Conservation (phyloP, 768 basidiomycete genomes). For the Cyathus striatus region DNA sequence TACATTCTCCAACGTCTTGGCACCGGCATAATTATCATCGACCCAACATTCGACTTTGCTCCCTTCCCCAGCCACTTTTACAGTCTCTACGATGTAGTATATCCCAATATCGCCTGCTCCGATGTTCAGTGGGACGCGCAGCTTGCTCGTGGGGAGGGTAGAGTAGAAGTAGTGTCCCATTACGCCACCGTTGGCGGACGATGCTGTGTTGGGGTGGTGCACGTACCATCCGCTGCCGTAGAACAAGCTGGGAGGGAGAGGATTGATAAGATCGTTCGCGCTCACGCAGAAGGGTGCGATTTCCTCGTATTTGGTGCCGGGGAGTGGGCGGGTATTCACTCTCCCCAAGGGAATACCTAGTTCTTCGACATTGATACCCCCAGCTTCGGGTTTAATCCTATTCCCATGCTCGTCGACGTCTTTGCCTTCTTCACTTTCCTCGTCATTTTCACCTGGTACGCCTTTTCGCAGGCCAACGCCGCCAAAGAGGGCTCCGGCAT, state of each 20-base stretch:
- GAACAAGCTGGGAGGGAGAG: conserved; percentile 90
- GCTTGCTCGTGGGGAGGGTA: conserved; percentile 73
- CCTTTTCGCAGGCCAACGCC: conserved; percentile 84
- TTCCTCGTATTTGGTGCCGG: conserved; percentile 64
- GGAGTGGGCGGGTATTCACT: conserved; percentile 61
- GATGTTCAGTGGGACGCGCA: conserved; percentile 80
- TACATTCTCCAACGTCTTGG: conserved; percentile 71
- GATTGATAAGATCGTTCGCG: conserved; percentile 98
- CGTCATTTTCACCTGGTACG: conserved; percentile 31
- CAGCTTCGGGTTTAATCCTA: conserved; percentile 14
- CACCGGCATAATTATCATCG: conserved; percentile 87
- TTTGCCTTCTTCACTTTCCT: conserved; percentile 24
- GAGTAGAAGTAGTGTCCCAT: conserved; percentile 91
- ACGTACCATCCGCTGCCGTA: conserved; percentile 90
- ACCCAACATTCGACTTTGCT: conserved; percentile 92
- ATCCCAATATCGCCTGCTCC: conserved; percentile 91
- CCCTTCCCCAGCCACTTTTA: conserved; percentile 49
- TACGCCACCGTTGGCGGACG: conserved; percentile 21
- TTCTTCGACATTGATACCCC: conserved; percentile 19
- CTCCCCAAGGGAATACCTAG: conserved; percentile 65
- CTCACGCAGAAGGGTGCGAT: conserved; percentile 88
- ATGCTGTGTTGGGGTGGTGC: conserved; percentile 53
- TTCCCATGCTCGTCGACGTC: conserved; percentile 24
- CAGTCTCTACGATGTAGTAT: conserved; percentile 81
- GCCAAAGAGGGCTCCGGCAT: conserved; percentile 55